Evolutionary conservation across 441 rosid species (phyloP).

Genomic region (Arabidopsis lyrata): DNA sequence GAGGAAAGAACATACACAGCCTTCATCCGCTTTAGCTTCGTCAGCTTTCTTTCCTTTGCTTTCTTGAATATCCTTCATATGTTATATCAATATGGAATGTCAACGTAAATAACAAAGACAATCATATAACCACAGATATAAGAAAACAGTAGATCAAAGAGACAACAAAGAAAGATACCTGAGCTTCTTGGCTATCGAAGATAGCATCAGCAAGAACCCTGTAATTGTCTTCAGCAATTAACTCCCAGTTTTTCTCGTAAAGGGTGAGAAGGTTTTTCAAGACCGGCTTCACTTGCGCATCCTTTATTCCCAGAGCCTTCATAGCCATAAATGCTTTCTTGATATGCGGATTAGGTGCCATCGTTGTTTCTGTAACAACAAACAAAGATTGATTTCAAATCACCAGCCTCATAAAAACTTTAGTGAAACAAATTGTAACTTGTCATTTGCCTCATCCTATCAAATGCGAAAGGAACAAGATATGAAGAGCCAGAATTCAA

Average conservation of each 20-base stretch:
- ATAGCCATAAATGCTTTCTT: constrained; percentile 69
- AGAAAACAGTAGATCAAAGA: not conserved
- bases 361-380: constrained; percentile 39
- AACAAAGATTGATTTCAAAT: not conserved
- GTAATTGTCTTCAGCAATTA: constrained; percentile 81
- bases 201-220: constrained; percentile 91
- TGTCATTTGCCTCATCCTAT: not conserved
- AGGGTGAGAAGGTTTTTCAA: constrained; percentile 65
- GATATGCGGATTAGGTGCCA: constrained; percentile 66
- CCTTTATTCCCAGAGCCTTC: constrained; percentile 67
- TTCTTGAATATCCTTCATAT: constrained; percentile 21
- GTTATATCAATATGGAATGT: not conserved
- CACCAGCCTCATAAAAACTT: not conserved
- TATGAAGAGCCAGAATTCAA: not conserved
- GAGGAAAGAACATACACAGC: constrained; percentile 35
- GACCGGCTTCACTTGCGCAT: constrained; percentile 66
- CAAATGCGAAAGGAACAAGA: not conserved
- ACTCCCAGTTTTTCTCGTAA: constrained; percentile 83
- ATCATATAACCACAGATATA: not conserved
- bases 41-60: constrained; percentile 22
- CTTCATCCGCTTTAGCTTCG: constrained; percentile 31
- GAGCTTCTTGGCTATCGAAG: constrained; percentile 72
- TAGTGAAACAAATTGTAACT: not conserved
- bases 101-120: constrained; percentile 4
- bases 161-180: constrained; percentile 53